phyloP scores from a whole-genome alignment of 768 basidiomycete genomes.

The Termitomyces sp. region DNA sequence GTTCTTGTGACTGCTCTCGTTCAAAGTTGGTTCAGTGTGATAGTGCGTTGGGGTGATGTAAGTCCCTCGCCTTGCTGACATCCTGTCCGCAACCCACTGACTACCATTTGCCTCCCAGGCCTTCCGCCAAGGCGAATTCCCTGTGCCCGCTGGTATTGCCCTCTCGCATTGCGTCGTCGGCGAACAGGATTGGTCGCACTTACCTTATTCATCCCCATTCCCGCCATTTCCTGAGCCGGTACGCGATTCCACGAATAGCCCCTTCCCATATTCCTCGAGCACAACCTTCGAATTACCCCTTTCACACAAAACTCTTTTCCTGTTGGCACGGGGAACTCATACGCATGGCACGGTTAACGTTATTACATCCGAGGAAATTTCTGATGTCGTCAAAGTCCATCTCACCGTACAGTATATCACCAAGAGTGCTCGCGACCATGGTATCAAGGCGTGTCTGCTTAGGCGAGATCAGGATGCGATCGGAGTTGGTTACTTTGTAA shows the following conservation, averaged over 20 bases:
- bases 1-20: constrained; percentile 14
- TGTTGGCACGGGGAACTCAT: constrained; percentile 23
- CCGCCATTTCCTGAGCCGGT: background rate
- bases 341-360: constrained; percentile 24
- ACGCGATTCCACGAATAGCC: background rate
- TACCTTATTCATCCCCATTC: background rate
- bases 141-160: constrained; percentile 11
- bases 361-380: constrained; percentile 16
- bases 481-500: constrained; percentile 35
- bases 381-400: constrained; percentile 22
- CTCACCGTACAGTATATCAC: constrained; percentile 20
- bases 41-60: constrained; percentile 8
- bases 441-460: constrained; percentile 27
- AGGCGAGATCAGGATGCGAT: constrained; percentile 19
- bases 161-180: constrained; percentile 7
- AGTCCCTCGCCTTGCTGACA: background rate
- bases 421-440: constrained; percentile 15
- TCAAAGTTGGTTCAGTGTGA: constrained; percentile 13
- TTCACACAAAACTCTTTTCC: constrained; percentile 23
- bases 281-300: constrained; percentile 17
- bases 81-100: background rate
- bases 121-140: constrained; percentile 12
- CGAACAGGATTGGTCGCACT: constrained; percentile 6
- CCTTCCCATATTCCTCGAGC: constrained; percentile 12
- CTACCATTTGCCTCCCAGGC: constrained; percentile 2